Conservation (phyloP, 1,284 basidiomycete species). For the Flammula alnicola region DNA sequence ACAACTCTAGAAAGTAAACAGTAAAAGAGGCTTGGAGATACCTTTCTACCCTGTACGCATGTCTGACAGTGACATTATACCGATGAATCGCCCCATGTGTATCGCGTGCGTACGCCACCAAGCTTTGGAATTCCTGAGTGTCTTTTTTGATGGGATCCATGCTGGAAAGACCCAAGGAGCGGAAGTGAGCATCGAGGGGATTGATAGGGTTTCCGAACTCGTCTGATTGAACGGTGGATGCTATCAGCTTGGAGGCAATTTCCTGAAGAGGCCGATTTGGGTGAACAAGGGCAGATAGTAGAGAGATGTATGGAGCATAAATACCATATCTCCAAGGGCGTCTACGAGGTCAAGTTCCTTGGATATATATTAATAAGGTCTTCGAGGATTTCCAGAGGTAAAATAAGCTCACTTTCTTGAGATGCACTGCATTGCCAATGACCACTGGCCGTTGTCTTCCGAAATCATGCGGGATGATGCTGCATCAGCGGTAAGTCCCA, state of each 20-base stretch:
- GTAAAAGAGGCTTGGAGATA: too few relatives aligned
- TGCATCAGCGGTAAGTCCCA: background rate
- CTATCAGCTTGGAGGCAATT: conserved; percentile 14
- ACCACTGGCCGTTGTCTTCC: conserved; percentile 13
- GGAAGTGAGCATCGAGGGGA: conserved; percentile 14
- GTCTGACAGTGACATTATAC: background rate
- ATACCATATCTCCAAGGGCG: conserved; percentile 14
- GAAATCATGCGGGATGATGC: conserved; percentile 16
- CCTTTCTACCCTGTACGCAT: conserved; percentile 14
- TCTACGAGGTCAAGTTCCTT: conserved; percentile 15
- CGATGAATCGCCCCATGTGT: conserved; percentile 14
- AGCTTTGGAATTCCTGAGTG: conserved; percentile 7
- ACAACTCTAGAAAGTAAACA: background rate
- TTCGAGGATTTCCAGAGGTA: too few relatives aligned
- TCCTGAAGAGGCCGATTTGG: conserved; percentile 1
- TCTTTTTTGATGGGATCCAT: conserved; percentile 10
- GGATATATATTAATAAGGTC: background rate
- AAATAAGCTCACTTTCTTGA: conserved; percentile 10
- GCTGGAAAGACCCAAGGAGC: conserved; percentile 12
- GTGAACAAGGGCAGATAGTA: background rate
- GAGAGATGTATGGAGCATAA: background rate
- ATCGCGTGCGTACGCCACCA: conserved; percentile 10
- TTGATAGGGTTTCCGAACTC: conserved; percentile 10
- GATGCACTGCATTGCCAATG: conserved; percentile 9
- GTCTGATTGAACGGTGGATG: conserved; percentile 7